Evolutionary conservation across 495 filamentous ascomycete genomes (phyloP), one percentile per base, ranked within the genome.

Genomic region (Penicillium samsonianum): DNA sequence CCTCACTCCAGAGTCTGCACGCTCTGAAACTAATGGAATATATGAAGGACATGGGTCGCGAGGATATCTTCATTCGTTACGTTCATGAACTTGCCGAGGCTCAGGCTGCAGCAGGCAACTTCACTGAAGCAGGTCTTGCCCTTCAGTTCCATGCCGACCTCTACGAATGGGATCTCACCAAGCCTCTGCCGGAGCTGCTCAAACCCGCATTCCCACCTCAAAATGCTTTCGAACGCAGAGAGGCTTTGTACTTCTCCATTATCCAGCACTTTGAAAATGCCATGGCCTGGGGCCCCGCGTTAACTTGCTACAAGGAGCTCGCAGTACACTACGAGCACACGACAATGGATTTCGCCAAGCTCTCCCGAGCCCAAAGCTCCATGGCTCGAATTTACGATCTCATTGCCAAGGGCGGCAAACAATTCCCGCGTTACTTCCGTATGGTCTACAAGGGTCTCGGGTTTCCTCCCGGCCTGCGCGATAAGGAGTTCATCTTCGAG

Each of bases 41-140:
- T 75, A 83, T 97, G 70, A 87, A 90, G 67, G 93, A 97, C 67
- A 94, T 96, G 90, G 89, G 93, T 61, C 95, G 95, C 65, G 92
- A 96, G 69, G 92, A 96, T 67, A 96, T 97, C 59, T 99, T 92
- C 69, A 89, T 96, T 61, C 88, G 91, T 55, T 98, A 98, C 67
- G 92, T 98, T 23, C 95, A 99, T 66, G 91, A 96, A 68, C 80
- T 99, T 3, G 90, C 91, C 12, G 78, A 86, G 48, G 76, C 91
- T 5, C 94, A 98, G 72, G 80, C 82, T 4, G 80, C 86, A 28
- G 82, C 87, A 3, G 77, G 87, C 54, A 92, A 98, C 67, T 84
- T 86, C 60, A 90, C 92, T 14, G 94, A 97, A 76, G 94, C 94
- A 10, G 94, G 92, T 17, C 81, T 98, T 30, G 92, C 92, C 4